Percentiles rank a stretch among this genome's conserved stretches.
Evolutionary conservation across 441 rosid genomes (phyloP).

Genomic region (Kokia cookei): DNA sequence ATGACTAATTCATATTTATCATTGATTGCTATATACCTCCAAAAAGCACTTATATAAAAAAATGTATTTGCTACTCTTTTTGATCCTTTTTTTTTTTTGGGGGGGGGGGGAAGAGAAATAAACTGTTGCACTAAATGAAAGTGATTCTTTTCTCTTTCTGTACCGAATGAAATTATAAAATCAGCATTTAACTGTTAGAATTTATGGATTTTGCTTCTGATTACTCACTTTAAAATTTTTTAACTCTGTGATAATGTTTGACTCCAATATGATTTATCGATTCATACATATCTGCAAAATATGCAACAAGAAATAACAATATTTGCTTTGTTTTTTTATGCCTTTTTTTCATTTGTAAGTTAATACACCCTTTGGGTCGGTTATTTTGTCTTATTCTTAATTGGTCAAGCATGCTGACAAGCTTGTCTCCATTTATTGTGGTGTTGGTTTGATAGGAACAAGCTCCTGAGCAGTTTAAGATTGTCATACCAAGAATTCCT

Average conservation of each 20-base stretch:
- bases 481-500: constrained; percentile 78
- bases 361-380: neutral
- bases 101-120: neutral
- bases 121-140: neutral
- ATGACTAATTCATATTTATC: neutral
- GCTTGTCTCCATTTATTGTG: neutral
- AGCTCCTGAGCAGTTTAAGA: constrained; percentile 89
- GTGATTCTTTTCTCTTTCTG: neutral
- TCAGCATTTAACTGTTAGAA: neutral
- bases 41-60: neutral
- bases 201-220: neutral
- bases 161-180: neutral
- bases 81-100: neutral
- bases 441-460: constrained; percentile 42
- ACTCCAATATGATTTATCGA: neutral
- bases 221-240: neutral
- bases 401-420: neutral
- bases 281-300: neutral
- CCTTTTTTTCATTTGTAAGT: neutral
- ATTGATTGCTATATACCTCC: neutral
- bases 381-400: neutral
- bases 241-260: neutral
- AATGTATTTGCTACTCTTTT: neutral
- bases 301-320: neutral
- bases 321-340: neutral